These are phyloP conservation scores for Zygnema circumcarinatum DNA, from an alignment of 139 green algal species.

Conservation along the genomic window DNA sequence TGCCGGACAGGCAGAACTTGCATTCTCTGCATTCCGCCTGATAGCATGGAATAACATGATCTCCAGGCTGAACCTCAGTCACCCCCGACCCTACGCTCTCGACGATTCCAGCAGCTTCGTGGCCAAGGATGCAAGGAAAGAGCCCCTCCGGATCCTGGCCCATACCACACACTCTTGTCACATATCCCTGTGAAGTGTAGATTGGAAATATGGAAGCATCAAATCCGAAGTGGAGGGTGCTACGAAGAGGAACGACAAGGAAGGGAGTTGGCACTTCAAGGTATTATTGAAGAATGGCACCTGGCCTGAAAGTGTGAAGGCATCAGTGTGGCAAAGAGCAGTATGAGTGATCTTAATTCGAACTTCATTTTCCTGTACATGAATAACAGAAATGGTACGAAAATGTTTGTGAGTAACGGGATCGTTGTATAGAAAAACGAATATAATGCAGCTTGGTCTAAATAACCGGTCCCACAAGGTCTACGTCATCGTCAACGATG, in stretches of 20 bases:
- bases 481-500: too few relatives aligned
- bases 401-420: too few relatives aligned
- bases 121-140: slow-evolving; percentile 95
- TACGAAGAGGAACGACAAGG: background rate
- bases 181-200: background rate
- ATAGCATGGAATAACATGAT: slow-evolving; percentile 73
- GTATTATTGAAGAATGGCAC: too few relatives aligned
- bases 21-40: slow-evolving; percentile 74
- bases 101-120: slow-evolving; percentile 90
- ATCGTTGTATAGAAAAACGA: too few relatives aligned
- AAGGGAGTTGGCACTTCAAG: background rate
- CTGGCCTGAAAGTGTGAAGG: slow-evolving; percentile 88
- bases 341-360: slow-evolving; percentile 76
- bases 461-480: too few relatives aligned
- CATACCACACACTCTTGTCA: background rate
- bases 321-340: slow-evolving; percentile 97
- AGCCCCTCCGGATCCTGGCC: slow-evolving; percentile 75
- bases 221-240: background rate
- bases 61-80: slow-evolving; percentile 71
- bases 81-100: slow-evolving; percentile 88
- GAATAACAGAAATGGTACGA: too few relatives aligned
- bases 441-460: too few relatives aligned
- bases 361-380: slow-evolving; percentile 74
- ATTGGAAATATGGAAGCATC: background rate
- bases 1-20: slow-evolving; percentile 90